phyloP scores from a whole-genome alignment of 2,329 filamentous ascomycete species.

The Tolypocladium guangdongense region DNA sequence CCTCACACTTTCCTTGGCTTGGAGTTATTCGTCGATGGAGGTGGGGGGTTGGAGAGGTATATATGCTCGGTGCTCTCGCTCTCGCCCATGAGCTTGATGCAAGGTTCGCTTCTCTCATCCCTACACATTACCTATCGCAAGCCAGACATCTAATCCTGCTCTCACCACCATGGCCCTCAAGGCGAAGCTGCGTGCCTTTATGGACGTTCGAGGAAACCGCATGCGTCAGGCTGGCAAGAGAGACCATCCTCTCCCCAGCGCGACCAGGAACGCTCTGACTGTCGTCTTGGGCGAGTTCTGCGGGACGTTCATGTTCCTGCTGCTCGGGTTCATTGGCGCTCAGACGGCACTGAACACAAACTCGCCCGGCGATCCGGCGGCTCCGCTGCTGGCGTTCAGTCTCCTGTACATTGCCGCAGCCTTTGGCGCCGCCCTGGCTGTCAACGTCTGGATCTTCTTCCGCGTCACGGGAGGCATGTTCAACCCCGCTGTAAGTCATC shows the following conservation, averaged over 20 bases:
- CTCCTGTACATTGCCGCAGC: conserved; percentile 38
- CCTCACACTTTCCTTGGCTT: not conserved
- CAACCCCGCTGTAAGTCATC: conserved; percentile 34
- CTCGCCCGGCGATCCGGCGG: conserved; percentile 11
- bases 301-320: conserved; percentile 42
- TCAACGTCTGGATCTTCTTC: conserved; percentile 47
- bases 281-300: conserved; percentile 39
- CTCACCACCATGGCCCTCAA: not conserved
- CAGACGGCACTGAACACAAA: conserved; percentile 25
- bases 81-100: not conserved
- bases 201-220: not conserved
- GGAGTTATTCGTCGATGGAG: not conserved
- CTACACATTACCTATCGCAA: not conserved
- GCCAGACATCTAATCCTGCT: not conserved
- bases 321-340: conserved; percentile 29
- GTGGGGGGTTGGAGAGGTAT: not conserved
- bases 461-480: conserved; percentile 41
- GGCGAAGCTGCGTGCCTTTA: not conserved
- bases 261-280: conserved; percentile 22
- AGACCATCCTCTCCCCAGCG: not conserved
- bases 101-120: too few relatives aligned
- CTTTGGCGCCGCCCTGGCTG: conserved; percentile 38
- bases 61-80: not conserved
- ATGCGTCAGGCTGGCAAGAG: not conserved
- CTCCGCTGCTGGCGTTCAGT: conserved; percentile 19